A percentile compares a stretch with the other conserved stretches of the same genome.
phyloP scores from a whole-genome alignment of 129 eudicot genomes.

The Flaveria trinervia region DNA sequence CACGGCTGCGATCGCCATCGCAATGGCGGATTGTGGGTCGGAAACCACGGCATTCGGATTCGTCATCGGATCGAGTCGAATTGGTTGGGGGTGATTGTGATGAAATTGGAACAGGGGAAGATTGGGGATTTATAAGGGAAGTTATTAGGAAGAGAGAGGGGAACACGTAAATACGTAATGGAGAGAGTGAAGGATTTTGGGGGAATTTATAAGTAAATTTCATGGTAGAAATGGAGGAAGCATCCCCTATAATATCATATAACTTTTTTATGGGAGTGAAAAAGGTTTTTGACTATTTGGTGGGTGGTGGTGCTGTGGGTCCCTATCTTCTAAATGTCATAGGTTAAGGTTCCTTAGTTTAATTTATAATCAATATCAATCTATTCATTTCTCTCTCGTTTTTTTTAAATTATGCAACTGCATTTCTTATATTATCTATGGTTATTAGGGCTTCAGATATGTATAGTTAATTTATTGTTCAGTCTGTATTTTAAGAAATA shows the following conservation, averaged over 20 bases:
- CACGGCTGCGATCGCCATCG: slow-evolving; percentile 40
- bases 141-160: slow-evolving; percentile 28
- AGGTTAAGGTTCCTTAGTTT: not conserved
- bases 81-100: not conserved
- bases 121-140: not conserved
- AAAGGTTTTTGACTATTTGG: slow-evolving; percentile 20
- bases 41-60: slow-evolving; percentile 64
- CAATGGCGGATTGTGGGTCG: slow-evolving; percentile 52
- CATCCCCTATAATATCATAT: slow-evolving; percentile 31
- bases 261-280: slow-evolving; percentile 22
- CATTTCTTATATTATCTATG: too few relatives aligned
- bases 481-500: too few relatives aligned
- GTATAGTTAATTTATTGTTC: too few relatives aligned
- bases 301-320: slow-evolving; percentile 41
- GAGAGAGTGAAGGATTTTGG: slow-evolving; percentile 6
- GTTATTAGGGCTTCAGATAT: too few relatives aligned
- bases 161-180: slow-evolving; percentile 28
- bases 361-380: too few relatives aligned
- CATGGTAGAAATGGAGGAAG: slow-evolving; percentile 42
- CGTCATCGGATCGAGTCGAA: slow-evolving; percentile 40
- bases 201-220: slow-evolving; percentile 60
- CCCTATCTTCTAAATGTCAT: slow-evolving; percentile 9
- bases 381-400: too few relatives aligned
- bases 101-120: not conserved
- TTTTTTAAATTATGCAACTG: too few relatives aligned